Conservation (phyloP, 345 rosid genomes). For the Eucalyptus curtisii region DNA sequence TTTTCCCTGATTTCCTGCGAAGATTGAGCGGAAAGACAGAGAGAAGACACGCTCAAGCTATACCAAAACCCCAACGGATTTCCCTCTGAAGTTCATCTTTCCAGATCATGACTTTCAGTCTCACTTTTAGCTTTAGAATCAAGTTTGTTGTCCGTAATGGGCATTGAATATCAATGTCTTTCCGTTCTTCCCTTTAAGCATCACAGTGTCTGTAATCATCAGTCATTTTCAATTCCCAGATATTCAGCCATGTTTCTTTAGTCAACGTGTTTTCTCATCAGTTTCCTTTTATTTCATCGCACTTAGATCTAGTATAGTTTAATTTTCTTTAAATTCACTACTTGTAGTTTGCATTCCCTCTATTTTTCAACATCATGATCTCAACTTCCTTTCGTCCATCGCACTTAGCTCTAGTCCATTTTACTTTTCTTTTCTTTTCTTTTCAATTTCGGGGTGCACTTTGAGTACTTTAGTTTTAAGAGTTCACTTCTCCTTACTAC, state of each 20-base stretch:
- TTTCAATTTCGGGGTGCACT: background rate
- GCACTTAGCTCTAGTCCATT: background rate
- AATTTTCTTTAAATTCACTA: background rate
- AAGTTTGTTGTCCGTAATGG: background rate
- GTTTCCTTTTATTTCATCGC: background rate
- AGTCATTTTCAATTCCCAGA: background rate
- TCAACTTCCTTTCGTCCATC: background rate
- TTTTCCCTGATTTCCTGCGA: background rate
- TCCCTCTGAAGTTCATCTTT: background rate
- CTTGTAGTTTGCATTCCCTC: background rate
- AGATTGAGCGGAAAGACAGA: background rate
- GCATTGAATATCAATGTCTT: background rate
- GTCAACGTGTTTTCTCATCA: background rate
- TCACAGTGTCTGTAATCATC: too few relatives aligned
- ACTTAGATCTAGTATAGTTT: background rate
- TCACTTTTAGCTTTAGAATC: background rate
- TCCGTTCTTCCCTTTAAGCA: too few relatives aligned
- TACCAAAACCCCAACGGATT: background rate
- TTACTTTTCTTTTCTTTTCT: background rate
- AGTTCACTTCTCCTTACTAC: background rate
- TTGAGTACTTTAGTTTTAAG: background rate
- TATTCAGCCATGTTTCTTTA: background rate
- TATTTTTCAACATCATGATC: background rate
- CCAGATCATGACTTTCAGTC: background rate
- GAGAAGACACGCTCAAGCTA: background rate